These are phyloP conservation scores for Vitis cinerea DNA, from an alignment of 164 flowering plant species.

Conservation along the genomic window DNA sequence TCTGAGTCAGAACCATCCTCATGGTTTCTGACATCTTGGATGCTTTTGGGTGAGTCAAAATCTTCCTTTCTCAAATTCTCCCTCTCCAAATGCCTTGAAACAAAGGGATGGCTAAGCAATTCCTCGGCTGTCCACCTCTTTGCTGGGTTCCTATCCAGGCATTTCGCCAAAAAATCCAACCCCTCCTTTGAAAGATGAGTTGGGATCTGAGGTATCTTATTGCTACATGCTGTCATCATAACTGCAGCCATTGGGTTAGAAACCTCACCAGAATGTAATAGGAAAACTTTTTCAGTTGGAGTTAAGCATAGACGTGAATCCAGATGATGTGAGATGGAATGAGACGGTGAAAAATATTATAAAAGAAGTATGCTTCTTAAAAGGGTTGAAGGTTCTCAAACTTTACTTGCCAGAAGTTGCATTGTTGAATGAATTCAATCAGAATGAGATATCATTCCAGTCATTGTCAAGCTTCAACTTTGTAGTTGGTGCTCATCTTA, in stretches of 20 bases:
- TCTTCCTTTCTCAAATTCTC: not conserved
- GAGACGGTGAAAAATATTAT: too few relatives aligned
- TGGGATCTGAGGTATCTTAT: constrained; percentile 42
- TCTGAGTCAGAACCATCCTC: constrained; percentile 20
- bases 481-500: too few relatives aligned
- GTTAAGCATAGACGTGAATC: too few relatives aligned
- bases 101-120: constrained; percentile 53
- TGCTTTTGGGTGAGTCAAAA: constrained; percentile 36
- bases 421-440: too few relatives aligned
- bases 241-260: constrained; percentile 32
- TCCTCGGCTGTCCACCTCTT: constrained; percentile 39
- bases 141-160: constrained; percentile 41
- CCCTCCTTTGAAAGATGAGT: constrained; percentile 37
- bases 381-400: too few relatives aligned
- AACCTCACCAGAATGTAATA: not conserved
- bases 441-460: too few relatives aligned
- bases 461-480: too few relatives aligned
- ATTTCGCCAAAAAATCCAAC: constrained; percentile 53
- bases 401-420: too few relatives aligned
- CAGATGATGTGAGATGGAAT: too few relatives aligned
- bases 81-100: constrained; percentile 12
- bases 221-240: constrained; percentile 38
- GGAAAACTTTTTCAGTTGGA: too few relatives aligned
- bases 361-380: too few relatives aligned
- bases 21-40: constrained; percentile 22